A percentile compares a stretch with the other conserved stretches of the same genome.
Conservation (phyloP, 2,329 filamentous ascomycete genomes). For the Conoideocrella luteorostrata region DNA sequence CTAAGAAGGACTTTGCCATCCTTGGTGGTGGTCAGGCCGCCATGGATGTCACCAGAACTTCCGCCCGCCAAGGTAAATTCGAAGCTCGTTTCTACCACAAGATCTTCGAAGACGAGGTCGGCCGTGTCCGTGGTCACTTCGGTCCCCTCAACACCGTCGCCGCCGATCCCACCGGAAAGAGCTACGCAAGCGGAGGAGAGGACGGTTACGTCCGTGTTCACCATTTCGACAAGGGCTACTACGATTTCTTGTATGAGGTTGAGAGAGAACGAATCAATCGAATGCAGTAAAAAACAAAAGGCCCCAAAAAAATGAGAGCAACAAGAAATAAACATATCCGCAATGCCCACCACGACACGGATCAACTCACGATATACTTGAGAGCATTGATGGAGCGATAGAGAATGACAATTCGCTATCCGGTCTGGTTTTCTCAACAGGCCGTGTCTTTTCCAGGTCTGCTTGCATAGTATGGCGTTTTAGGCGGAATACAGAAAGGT, state of each 20-base stretch:
- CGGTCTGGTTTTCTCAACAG: too few species aligned
- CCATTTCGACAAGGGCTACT: slow-evolving; percentile 98
- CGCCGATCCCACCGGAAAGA: slow-evolving; percentile 81
- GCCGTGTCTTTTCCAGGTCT: slow-evolving; percentile 25
- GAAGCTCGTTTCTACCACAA: slow-evolving; percentile 99
- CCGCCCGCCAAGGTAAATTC: slow-evolving; percentile 94
- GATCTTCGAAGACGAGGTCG: slow-evolving; percentile 98
- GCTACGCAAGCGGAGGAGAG: slow-evolving; percentile 93
- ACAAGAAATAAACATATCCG: neutral
- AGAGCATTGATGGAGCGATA: too few species aligned
- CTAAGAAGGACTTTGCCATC: slow-evolving; percentile 96
- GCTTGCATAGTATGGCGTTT: slow-evolving; percentile 38
- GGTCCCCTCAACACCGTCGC: slow-evolving; percentile 95
- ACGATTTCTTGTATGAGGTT: slow-evolving; percentile 98
- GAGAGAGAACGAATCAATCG: slow-evolving; percentile 69
- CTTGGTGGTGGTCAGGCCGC: slow-evolving; percentile 96
- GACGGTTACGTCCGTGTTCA: slow-evolving; percentile 98
- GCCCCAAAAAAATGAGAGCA: neutral
- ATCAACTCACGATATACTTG: too few species aligned
- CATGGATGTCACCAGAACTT: slow-evolving; percentile 97
- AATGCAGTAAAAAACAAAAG: slow-evolving; percentile 22
- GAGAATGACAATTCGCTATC: too few species aligned
- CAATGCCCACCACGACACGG: too few species aligned
- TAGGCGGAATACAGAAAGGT: slow-evolving; percentile 21
- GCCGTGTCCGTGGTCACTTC: slow-evolving; percentile 94